A percentile compares a stretch with the other conserved stretches of the same genome.
Evolutionary conservation across 768 basidiomycete species (phyloP).

Genomic region (Sporobolomyces pararoseus): DNA sequence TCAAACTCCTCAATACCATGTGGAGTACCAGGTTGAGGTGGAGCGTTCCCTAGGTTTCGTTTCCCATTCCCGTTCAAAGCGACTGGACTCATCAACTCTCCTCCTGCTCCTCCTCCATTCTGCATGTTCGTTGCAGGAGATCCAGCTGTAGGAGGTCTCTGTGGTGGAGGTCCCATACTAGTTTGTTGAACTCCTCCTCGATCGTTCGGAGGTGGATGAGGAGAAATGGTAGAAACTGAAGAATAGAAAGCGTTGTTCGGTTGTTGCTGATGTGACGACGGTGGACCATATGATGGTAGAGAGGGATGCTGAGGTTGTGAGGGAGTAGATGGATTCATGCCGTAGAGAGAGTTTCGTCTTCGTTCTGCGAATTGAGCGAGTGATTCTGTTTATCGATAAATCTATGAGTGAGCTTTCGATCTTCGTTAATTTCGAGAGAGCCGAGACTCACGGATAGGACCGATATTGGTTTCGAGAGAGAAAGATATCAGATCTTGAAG

Average conservation of each 20-base stretch:
- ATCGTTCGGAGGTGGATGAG: neutral
- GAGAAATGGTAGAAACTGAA: constrained; percentile 9
- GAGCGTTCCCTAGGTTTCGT: constrained; percentile 3
- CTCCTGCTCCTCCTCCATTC: neutral
- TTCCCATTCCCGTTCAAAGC: constrained; percentile 10
- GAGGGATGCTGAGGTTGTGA: neutral
- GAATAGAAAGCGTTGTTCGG: constrained; percentile 25
- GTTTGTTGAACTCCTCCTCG: neutral
- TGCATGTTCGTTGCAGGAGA: neutral
- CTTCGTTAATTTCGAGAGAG: neutral
- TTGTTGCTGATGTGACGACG: neutral
- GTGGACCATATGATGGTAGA: neutral
- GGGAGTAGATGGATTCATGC: neutral
- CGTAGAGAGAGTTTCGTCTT: neutral
- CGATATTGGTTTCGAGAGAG: constrained; percentile 29
- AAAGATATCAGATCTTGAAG: constrained; percentile 40
- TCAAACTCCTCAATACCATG: neutral
- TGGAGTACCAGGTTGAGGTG: neutral
- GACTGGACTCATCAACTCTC: constrained; percentile 5
- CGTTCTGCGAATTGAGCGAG: constrained; percentile 32
- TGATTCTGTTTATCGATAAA: too few species aligned
- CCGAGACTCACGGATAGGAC: constrained; percentile 33
- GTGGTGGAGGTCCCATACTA: constrained; percentile 9
- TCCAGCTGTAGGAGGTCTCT: constrained; percentile 5
- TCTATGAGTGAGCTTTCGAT: too few species aligned